phyloP scores from a whole-genome alignment of 495 filamentous ascomycete species.

The Astrothelium macrocarpum region DNA sequence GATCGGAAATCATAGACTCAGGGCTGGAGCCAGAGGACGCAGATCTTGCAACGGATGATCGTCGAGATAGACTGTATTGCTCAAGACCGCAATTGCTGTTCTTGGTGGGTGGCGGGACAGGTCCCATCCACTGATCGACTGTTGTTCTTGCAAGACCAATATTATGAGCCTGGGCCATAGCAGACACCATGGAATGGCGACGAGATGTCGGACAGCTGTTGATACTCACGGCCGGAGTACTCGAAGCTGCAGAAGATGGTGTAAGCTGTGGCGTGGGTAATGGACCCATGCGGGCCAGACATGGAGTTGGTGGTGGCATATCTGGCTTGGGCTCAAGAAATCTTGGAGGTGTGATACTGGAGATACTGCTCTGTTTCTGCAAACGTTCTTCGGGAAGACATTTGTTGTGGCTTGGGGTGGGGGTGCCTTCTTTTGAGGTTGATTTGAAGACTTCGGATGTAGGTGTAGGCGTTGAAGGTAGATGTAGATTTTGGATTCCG shows the following conservation, averaged over 20 bases:
- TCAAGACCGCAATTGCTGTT: neutral
- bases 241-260: constrained; percentile 60
- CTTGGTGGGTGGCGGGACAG: neutral
- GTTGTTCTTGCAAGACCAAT: constrained; percentile 55
- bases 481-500: constrained; percentile 6
- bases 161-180: constrained; percentile 68
- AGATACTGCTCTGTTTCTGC: neutral
- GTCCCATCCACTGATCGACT: constrained; percentile 37
- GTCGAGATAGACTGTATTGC: constrained; percentile 35
- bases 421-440: constrained; percentile 28
- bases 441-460: constrained; percentile 10
- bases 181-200: constrained; percentile 63
- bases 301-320: constrained; percentile 29
- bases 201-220: constrained; percentile 32
- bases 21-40: constrained; percentile 73
- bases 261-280: constrained; percentile 74
- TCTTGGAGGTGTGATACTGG: constrained; percentile 17
- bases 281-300: constrained; percentile 51
- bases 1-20: constrained; percentile 85
- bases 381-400: constrained; percentile 8
- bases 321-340: constrained; percentile 31
- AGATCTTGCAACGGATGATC: constrained; percentile 55
- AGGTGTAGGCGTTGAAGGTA: constrained; percentile 13
- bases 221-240: constrained; percentile 87
- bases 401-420: constrained; percentile 24